A percentile compares a stretch with the other conserved stretches of the same genome.
phyloP scores from a whole-genome alignment of 176 grass and related monocot genomes.

The Carex myosuroides region DNA sequence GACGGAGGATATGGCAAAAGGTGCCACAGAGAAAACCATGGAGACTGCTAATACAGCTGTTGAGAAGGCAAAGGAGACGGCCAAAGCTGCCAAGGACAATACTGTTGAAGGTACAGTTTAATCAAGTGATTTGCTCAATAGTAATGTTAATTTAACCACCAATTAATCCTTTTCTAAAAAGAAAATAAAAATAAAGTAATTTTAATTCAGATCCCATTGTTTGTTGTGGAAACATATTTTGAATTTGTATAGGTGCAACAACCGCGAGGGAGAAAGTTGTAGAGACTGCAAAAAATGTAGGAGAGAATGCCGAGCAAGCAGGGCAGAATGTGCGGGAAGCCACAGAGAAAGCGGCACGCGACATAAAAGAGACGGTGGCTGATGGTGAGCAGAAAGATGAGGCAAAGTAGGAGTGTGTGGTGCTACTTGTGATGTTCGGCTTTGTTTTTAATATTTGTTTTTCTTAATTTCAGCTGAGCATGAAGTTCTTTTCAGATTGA shows the following conservation, averaged over 20 bases:
- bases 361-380: not conserved
- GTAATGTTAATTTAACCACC: not conserved
- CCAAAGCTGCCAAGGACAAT: constrained; percentile 37
- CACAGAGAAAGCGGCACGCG: not conserved
- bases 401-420: not conserved
- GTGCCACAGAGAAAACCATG: constrained; percentile 38
- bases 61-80: constrained; percentile 45
- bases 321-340: not conserved
- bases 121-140: not conserved
- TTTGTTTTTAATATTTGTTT: not conserved
- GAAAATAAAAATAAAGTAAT: not conserved
- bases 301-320: constrained; percentile 13
- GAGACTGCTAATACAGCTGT: constrained; percentile 34
- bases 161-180: not conserved
- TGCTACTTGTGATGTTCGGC: no score
- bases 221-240: not conserved
- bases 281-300: not conserved
- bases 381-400: not conserved
- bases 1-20: constrained; percentile 33
- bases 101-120: constrained; percentile 39
- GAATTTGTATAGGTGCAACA: not conserved
- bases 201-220: not conserved
- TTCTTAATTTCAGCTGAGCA: not conserved
- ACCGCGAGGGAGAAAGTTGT: not conserved
- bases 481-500: not conserved